Conservation (phyloP, 2,329 filamentous ascomycete genomes). For the Sporothrix phasma region DNA sequence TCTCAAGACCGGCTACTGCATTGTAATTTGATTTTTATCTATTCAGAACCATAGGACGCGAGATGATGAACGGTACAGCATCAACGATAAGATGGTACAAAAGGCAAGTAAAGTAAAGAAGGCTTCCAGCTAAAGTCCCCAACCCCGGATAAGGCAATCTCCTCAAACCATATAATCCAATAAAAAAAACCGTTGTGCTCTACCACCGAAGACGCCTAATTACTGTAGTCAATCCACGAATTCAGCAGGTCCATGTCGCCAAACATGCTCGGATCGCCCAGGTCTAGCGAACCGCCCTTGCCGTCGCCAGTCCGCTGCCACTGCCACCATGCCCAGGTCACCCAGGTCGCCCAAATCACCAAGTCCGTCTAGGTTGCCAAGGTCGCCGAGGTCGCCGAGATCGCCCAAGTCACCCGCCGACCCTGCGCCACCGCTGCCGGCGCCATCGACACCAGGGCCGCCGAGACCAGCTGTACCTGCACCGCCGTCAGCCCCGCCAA, state of each 20-base stretch:
- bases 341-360: slow-evolving; percentile 15
- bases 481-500: background rate
- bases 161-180: background rate
- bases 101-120: background rate
- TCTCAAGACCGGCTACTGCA: background rate
- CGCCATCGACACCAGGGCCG: background rate
- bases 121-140: background rate
- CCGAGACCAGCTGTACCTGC: background rate
- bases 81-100: too few species aligned
- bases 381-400: slow-evolving; percentile 14
- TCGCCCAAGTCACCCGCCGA: slow-evolving; percentile 14
- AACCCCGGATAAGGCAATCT: background rate
- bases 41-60: background rate
- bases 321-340: slow-evolving; percentile 10
- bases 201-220: background rate
- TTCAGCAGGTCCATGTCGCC: slow-evolving; percentile 20
- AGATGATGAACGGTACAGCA: background rate
- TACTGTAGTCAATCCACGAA: slow-evolving; percentile 19
- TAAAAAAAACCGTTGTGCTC: background rate
- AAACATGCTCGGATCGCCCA: slow-evolving; percentile 21
- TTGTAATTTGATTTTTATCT: background rate
- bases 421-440: background rate
- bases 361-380: slow-evolving; percentile 11
- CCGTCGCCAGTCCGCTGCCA: background rate
- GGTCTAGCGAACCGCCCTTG: slow-evolving; percentile 9